Evolutionary conservation across 2,329 filamentous ascomycete genomes (phyloP).

Genomic region (Aspergillus intermedius): DNA sequence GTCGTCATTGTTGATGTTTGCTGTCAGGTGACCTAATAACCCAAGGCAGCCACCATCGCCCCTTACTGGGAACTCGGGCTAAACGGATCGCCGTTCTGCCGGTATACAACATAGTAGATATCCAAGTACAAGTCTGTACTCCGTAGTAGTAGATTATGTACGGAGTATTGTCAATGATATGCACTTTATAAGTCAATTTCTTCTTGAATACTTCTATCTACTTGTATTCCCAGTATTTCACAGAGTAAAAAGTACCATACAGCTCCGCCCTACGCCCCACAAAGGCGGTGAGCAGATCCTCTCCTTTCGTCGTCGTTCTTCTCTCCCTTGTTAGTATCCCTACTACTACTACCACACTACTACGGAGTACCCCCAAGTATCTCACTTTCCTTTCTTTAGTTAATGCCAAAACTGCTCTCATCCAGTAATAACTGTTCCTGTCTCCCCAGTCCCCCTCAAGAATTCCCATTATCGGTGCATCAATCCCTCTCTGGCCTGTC

Average conservation of each 20-base stretch:
- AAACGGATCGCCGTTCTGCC: neutral
- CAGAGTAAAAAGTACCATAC: neutral
- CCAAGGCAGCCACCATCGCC: neutral
- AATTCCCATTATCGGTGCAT: conserved; percentile 11
- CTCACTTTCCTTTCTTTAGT: too few relatives aligned
- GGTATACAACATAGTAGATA: too few relatives aligned
- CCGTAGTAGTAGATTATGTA: too few relatives aligned
- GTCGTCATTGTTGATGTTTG: neutral
- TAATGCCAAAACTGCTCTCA: conserved; percentile 3
- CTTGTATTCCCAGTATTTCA: too few relatives aligned
- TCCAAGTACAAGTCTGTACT: too few relatives aligned
- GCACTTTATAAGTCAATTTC: too few relatives aligned
- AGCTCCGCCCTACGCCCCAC: conserved; percentile 1
- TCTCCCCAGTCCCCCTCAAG: conserved; percentile 5
- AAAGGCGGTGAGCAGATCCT: conserved; percentile 19
- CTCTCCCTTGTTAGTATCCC: conserved; percentile 4
- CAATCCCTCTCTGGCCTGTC: conserved; percentile 20
- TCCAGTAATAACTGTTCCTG: conserved; percentile 10
- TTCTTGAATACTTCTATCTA: too few relatives aligned
- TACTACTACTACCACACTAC: conserved; percentile 1
- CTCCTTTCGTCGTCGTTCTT: conserved; percentile 12
- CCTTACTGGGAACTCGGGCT: neutral
- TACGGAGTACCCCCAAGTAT: neutral
- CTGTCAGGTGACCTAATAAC: neutral
- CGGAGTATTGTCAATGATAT: neutral